Conservation (phyloP, 169 alveolate genomes). For the Eimeria tenella region DNA sequence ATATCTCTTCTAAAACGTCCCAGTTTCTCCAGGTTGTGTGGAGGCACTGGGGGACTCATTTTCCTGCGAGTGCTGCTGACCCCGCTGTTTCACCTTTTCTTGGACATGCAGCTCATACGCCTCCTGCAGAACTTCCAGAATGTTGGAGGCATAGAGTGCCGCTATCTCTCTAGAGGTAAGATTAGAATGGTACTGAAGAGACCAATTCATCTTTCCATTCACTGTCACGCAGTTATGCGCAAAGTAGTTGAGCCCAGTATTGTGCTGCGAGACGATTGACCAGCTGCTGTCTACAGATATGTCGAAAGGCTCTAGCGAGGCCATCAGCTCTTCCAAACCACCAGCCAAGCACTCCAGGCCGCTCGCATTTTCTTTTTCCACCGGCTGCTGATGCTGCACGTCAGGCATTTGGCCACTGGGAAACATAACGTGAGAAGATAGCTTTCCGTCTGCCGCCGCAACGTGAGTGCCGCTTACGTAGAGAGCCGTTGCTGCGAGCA, state of each 20-base stretch:
- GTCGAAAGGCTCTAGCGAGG: slow-evolving; percentile 50
- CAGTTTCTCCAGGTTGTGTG: not conserved
- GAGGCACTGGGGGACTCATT: not conserved
- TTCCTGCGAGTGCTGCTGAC: not conserved
- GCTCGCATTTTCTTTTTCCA: not conserved
- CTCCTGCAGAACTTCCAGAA: slow-evolving; percentile 51
- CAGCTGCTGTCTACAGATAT: slow-evolving; percentile 67
- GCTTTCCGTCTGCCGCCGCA: slow-evolving; percentile 11
- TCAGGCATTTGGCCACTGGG: slow-evolving; percentile 4
- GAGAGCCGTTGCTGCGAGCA: slow-evolving; percentile 7
- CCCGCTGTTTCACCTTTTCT: not conserved
- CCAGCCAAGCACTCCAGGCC: slow-evolving; percentile 19
- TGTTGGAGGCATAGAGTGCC: slow-evolving; percentile 79
- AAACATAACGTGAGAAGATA: not conserved
- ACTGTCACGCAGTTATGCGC: slow-evolving; percentile 86
- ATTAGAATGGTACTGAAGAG: slow-evolving; percentile 85
- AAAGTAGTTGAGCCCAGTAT: slow-evolving; percentile 81
- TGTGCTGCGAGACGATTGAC: slow-evolving; percentile 76
- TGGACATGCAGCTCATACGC: slow-evolving; percentile 48
- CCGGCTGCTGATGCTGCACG: not conserved
- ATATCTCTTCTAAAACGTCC: not conserved
- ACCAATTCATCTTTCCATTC: slow-evolving; percentile 82
- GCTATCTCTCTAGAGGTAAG: slow-evolving; percentile 81
- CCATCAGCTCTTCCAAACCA: slow-evolving; percentile 41
- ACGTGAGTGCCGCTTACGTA: not conserved